phyloP scores from a whole-genome alignment of 2,329 filamentous ascomycete genomes.

The Colletotrichum falcatum region DNA sequence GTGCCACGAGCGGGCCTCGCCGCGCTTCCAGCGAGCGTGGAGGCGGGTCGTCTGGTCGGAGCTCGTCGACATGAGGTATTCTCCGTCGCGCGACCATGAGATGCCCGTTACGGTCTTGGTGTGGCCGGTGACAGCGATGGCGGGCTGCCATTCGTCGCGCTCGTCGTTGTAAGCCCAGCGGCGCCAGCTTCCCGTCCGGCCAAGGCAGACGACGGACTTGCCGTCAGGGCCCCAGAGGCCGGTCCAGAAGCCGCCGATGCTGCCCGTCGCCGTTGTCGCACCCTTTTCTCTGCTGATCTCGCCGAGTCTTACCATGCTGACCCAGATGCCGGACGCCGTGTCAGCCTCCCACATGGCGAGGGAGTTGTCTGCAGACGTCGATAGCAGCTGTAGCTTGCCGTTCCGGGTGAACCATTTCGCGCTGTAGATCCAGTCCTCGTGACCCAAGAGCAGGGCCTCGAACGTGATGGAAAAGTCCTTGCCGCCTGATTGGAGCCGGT shows the following conservation, averaged over 20 bases:
- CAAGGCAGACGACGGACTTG: slow-evolving; percentile 80
- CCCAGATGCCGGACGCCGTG: slow-evolving; percentile 86
- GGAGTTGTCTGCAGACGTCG: slow-evolving; percentile 95
- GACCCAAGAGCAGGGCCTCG: slow-evolving; percentile 91
- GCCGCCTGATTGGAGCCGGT: slow-evolving; percentile 73
- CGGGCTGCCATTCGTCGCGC: slow-evolving; percentile 79
- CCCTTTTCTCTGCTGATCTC: slow-evolving; percentile 96
- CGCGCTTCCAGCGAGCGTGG: slow-evolving; percentile 80
- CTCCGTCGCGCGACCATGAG: slow-evolving; percentile 84
- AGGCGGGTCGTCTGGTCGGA: slow-evolving; percentile 93
- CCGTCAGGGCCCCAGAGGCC: slow-evolving; percentile 90
- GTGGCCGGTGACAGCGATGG: slow-evolving; percentile 85
- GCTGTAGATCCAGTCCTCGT: slow-evolving; percentile 99
- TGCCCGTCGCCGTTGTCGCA: slow-evolving; percentile 95
- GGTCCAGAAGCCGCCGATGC: slow-evolving; percentile 96
- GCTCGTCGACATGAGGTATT: slow-evolving; percentile 89
- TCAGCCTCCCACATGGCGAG: slow-evolving; percentile 94
- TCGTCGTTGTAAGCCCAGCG: slow-evolving; percentile 76
- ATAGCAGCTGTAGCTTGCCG: slow-evolving; percentile 77
- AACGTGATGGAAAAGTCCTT: slow-evolving; percentile 86
- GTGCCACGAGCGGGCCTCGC: slow-evolving; percentile 77
- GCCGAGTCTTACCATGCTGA: slow-evolving; percentile 85
- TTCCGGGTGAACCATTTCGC: slow-evolving; percentile 75
- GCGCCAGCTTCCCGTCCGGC: slow-evolving; percentile 93
- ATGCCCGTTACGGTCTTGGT: slow-evolving; percentile 84